These are phyloP conservation scores for Alternaria rosae DNA, from an alignment of 2,329 filamentous ascomycete species.

Conservation along the genomic window DNA sequence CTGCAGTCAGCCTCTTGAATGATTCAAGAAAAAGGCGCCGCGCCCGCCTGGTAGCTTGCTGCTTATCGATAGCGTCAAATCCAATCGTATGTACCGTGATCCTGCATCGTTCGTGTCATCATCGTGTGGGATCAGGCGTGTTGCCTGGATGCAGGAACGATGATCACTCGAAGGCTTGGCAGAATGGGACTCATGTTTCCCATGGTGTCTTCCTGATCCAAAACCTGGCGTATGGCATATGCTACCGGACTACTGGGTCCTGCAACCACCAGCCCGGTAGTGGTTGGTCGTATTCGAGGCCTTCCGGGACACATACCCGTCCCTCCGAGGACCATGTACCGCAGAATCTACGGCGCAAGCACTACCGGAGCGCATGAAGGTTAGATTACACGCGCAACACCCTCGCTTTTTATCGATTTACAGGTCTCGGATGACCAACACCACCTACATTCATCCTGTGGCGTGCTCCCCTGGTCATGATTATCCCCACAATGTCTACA, in stretches of 20 bases:
- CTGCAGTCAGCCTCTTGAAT: not conserved
- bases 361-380: slow-evolving; percentile 21
- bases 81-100: slow-evolving; percentile 2
- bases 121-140: not conserved
- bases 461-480: not conserved
- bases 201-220: not conserved
- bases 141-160: slow-evolving; percentile 11
- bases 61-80: slow-evolving; percentile 1
- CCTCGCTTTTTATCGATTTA: not conserved
- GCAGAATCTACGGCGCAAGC: slow-evolving; percentile 15
- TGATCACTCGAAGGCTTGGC: not conserved
- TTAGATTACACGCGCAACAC: slow-evolving; percentile 7
- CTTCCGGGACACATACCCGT: slow-evolving; percentile 19
- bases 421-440: not conserved
- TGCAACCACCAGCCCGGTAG: slow-evolving; percentile 16
- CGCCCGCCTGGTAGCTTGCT: not conserved
- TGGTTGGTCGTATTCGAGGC: slow-evolving; percentile 11
- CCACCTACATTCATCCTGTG: not conserved
- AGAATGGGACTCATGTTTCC: not conserved
- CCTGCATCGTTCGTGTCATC: slow-evolving; percentile 5
- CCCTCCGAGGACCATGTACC: slow-evolving; percentile 15
- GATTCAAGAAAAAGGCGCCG: not conserved
- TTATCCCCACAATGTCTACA: not conserved
- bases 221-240: not conserved
- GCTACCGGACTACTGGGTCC: slow-evolving; percentile 5